phyloP scores from a whole-genome alignment of 306 rosid genomes.

The Gastrolobium villosum region DNA sequence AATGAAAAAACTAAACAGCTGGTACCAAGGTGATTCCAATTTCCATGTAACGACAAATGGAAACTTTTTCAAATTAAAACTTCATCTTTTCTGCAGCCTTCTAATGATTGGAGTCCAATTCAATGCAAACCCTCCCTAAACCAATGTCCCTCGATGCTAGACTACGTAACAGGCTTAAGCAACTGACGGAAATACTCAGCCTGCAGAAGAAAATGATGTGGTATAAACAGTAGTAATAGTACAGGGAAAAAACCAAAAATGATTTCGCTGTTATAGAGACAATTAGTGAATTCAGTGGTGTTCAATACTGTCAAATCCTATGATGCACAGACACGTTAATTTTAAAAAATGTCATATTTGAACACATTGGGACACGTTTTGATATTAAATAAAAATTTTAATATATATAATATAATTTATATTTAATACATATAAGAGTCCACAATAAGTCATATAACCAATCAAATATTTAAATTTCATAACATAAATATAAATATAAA shows the following conservation, averaged over 20 bases:
- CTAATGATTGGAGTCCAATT: conserved; percentile 58
- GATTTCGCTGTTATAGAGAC: conserved; percentile 13
- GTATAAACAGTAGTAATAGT: conserved; percentile 11
- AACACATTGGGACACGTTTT: too few relatives aligned
- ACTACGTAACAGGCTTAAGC: conserved; percentile 99
- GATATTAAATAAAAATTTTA: too few relatives aligned
- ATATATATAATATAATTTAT: too few relatives aligned
- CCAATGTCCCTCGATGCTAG: conserved; percentile 51
- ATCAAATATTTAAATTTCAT: too few relatives aligned
- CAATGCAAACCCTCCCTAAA: conserved; percentile 61
- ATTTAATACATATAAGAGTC: too few relatives aligned
- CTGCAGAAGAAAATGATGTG: conserved; percentile 59
- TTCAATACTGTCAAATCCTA: conserved; percentile 19
- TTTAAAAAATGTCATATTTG: too few relatives aligned
- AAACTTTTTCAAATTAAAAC: conserved; percentile 61
- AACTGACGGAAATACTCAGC: conserved; percentile 98
- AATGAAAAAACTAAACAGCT: conserved; percentile 55
- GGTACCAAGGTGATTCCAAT: conserved; percentile 58
- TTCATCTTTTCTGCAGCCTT: conserved; percentile 57
- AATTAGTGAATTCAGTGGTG: conserved; percentile 16
- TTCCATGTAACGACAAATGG: conserved; percentile 56
- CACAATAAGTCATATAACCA: too few relatives aligned
- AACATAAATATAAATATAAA: too few relatives aligned
- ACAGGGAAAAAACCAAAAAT: background rate
- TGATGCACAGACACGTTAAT: too few relatives aligned